Evolutionary conservation across 495 filamentous ascomycete genomes (phyloP).

Genomic region (Penicillium paxilli): DNA sequence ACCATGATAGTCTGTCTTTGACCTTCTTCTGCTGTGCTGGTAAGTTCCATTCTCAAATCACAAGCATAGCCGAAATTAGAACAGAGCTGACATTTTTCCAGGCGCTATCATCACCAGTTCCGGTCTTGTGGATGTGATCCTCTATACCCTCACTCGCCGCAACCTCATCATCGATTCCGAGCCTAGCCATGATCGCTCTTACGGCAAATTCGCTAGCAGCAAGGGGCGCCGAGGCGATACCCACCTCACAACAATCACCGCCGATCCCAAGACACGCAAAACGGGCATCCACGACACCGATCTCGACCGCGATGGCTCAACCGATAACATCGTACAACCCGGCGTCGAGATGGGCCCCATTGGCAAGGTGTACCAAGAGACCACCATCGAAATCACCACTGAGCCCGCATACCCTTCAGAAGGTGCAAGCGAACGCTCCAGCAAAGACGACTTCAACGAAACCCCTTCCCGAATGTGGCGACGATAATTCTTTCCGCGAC

Average conservation of each 20-base stretch:
- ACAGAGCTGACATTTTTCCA: conserved; percentile 1
- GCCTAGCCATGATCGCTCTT: conserved; percentile 37
- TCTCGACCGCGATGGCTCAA: conserved; percentile 35
- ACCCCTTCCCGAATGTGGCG: conserved; percentile 28
- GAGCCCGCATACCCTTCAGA: conserved; percentile 39
- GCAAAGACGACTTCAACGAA: conserved; percentile 28
- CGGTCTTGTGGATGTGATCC: conserved; percentile 70
- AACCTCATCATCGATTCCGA: conserved; percentile 47
- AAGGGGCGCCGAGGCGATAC: conserved; percentile 30
- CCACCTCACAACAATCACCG: conserved; percentile 36
- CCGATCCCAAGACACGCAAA: conserved; percentile 31
- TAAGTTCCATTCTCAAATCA: conserved; percentile 1
- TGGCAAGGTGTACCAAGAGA: conserved; percentile 48
- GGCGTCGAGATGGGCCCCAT: conserved; percentile 36
- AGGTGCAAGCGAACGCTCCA: conserved; percentile 30
- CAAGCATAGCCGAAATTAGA: not conserved
- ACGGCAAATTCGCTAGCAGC: conserved; percentile 37
- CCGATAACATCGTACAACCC: conserved; percentile 38
- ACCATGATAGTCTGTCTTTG: conserved; percentile 51
- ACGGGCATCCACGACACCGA: conserved; percentile 19
- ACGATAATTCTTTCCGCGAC: conserved; percentile 16
- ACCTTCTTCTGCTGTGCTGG: conserved; percentile 66
- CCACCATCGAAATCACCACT: conserved; percentile 45
- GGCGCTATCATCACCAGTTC: conserved; percentile 70
- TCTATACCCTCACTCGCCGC: conserved; percentile 70